phyloP scores from a whole-genome alignment of 345 rosid genomes.

The Brassica rapa region DNA sequence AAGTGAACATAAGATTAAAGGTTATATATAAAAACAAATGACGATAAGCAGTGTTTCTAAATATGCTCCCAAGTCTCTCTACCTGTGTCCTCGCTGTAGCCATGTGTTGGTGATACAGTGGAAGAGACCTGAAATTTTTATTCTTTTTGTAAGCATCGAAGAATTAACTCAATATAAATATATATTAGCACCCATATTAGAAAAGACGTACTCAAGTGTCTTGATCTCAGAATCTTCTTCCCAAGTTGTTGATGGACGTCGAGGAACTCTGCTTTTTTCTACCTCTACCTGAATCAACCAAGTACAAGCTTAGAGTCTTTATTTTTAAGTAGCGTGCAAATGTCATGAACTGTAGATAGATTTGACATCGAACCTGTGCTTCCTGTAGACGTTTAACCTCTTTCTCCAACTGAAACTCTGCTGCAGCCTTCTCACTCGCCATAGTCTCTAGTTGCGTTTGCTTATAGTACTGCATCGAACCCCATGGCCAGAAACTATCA shows the following conservation, averaged over 20 bases:
- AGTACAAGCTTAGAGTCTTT: slow-evolving; percentile 10
- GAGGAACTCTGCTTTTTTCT: slow-evolving; percentile 80
- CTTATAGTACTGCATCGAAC: slow-evolving; percentile 78
- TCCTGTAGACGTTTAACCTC: slow-evolving; percentile 85
- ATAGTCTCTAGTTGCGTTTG: slow-evolving; percentile 97
- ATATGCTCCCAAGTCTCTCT: slow-evolving; percentile 20
- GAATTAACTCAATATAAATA: slow-evolving; percentile 52
- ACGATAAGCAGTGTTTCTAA: neutral
- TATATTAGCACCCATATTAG: slow-evolving; percentile 62
- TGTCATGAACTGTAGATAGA: slow-evolving; percentile 23
- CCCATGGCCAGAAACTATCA: slow-evolving; percentile 20
- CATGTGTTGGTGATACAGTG: slow-evolving; percentile 69
- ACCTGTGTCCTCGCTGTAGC: slow-evolving; percentile 82
- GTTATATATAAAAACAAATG: neutral
- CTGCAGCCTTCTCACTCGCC: slow-evolving; percentile 99
- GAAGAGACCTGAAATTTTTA: slow-evolving; percentile 75
- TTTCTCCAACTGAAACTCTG: slow-evolving; percentile 97
- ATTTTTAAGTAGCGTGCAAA: slow-evolving; percentile 13
- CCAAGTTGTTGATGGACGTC: slow-evolving; percentile 78
- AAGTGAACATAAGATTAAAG: slow-evolving; percentile 4
- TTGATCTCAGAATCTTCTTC: slow-evolving; percentile 94
- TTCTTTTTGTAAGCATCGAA: neutral
- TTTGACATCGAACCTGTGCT: slow-evolving; percentile 61
- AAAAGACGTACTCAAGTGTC: slow-evolving; percentile 76
- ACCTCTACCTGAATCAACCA: slow-evolving; percentile 64